Evolutionary conservation across 352 stramenopile genomes (phyloP), one percentile per base, ranked within the genome.

Genomic region (Elongisporangium senticosum): DNA sequence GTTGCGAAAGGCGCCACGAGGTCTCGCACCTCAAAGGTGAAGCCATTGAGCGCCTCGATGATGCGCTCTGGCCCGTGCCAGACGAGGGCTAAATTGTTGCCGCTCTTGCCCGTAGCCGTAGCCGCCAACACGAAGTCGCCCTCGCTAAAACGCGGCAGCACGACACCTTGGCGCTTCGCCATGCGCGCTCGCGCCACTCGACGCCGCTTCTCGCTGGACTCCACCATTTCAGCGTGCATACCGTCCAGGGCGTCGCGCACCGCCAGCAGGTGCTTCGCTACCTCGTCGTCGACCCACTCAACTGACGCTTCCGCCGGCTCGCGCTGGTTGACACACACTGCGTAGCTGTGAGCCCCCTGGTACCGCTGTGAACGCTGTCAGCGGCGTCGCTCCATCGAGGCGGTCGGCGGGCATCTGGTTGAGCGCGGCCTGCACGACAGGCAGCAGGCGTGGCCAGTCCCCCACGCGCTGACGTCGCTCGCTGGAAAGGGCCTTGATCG

Each of bases 11-110:
- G 62, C 2, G 17, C 52, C 1, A 61, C 24, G 0, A 74, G 15
- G 37, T 74, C 50, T 17, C 70, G 67, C 0, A 70, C 54, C 20
- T 74, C 62, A 19, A 68, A 74, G 3, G 57, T 61, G 39, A 62
- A 66, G 28, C 63, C 54, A 11, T 50, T 62, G 1, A 68, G 28
- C 2, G 53, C 53, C 0, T 2, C 14, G 0, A 69, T 7, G n/a
- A 67, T 56, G 7, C 58, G 55, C 37, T 63, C 62, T 0, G 58
- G 62, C 1, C 53, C 62, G 14, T 56, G 56, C 62, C 67, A 68
- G 2, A 54, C n/a, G 2, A 62, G 4, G 5, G 57, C 20, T 21
- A 74, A 47, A n/a, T 74, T 74, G 62, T 62, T 49, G 4, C 26
- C 62, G 20, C 11, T 55, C 4, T 43, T 10, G 2, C 50, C 51